Conservation (phyloP, 495 filamentous ascomycete species). For the Penicillium ochrochloron region DNA sequence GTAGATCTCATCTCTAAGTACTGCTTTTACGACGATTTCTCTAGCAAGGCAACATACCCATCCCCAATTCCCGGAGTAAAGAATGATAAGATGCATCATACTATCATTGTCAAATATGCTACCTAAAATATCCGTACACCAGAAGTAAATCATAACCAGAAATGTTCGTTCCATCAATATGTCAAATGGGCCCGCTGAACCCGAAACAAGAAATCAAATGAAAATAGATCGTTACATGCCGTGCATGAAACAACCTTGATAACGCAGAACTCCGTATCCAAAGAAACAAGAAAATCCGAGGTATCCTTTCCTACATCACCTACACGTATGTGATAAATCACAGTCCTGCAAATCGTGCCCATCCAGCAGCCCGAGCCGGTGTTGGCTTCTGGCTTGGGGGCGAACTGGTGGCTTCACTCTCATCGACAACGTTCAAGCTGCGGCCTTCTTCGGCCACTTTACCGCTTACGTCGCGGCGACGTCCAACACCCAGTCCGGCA, state of each 20-base stretch:
- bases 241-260: slow-evolving; percentile 22
- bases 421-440: slow-evolving; percentile 42
- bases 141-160: slow-evolving; percentile 2
- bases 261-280: slow-evolving; percentile 24
- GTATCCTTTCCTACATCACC: slow-evolving; percentile 6
- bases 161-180: slow-evolving; percentile 2
- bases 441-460: slow-evolving; percentile 86
- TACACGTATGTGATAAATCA: slow-evolving; percentile 22
- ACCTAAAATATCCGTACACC: slow-evolving; percentile 9
- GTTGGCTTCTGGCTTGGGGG: slow-evolving; percentile 15
- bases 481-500: slow-evolving; percentile 50
- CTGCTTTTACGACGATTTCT: too few relatives aligned
- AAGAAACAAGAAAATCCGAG: slow-evolving; percentile 15
- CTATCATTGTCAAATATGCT: not conserved
- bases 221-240: slow-evolving; percentile 30
- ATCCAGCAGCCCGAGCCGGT: slow-evolving; percentile 46
- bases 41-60: too few relatives aligned
- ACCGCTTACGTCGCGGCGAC: slow-evolving; percentile 75
- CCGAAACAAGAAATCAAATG: slow-evolving; percentile 1
- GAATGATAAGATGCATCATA: not conserved
- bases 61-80: too few relatives aligned
- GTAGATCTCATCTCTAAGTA: too few relatives aligned
- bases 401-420: slow-evolving; percentile 16
- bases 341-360: slow-evolving; percentile 53
- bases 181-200: slow-evolving; percentile 8